phyloP scores from a whole-genome alignment of 148 eudicot species.

The Polygonum aviculare region DNA sequence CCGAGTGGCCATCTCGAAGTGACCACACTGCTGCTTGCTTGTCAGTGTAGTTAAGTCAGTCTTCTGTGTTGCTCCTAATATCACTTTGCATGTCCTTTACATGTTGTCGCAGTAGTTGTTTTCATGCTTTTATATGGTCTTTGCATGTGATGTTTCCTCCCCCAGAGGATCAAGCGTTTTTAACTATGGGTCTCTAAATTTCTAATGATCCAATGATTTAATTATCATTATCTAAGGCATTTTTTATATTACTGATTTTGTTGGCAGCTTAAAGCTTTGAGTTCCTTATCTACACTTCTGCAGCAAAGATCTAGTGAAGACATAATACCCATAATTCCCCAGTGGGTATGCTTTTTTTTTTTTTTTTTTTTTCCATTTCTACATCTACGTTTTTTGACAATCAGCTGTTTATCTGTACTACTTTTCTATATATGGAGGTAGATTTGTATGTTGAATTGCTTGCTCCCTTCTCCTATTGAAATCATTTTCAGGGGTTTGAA shows the following conservation, averaged over 20 bases:
- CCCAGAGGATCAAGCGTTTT: background rate
- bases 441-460: background rate
- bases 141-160: background rate
- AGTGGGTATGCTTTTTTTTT: conserved; percentile 56
- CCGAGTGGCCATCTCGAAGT: background rate
- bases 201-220: background rate
- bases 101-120: background rate
- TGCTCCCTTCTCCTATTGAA: conserved; percentile 2
- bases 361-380: background rate
- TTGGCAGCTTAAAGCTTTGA: conserved; percentile 78
- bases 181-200: background rate
- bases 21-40: background rate
- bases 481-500: conserved; percentile 63
- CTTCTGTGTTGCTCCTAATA: background rate
- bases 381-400: background rate
- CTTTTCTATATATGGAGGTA: background rate
- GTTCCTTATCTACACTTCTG: conserved; percentile 54
- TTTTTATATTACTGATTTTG: conserved; percentile 8
- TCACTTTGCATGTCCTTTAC: background rate
- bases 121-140: background rate
- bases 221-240: background rate
- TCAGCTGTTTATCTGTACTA: background rate
- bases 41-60: background rate
- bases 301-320: conserved; percentile 76
- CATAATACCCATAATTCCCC: conserved; percentile 58